Evolutionary conservation across 345 rosid species (phyloP).

Genomic region (Mallotus nudiflorus): DNA sequence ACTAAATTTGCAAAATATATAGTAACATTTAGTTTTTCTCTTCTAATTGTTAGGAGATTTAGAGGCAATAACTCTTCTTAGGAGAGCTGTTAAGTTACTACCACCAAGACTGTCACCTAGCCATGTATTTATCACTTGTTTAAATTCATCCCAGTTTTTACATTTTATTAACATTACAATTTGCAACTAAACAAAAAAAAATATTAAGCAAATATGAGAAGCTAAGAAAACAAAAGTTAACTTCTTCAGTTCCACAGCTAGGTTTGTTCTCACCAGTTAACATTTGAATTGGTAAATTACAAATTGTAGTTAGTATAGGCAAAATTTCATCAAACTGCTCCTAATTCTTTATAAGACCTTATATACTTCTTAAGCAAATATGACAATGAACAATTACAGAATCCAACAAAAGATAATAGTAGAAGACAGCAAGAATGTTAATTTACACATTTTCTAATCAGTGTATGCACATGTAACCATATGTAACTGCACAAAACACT

Average conservation of each 20-base stretch:
- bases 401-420: not conserved
- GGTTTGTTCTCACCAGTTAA: not conserved
- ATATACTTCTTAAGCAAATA: not conserved
- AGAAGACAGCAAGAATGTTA: not conserved
- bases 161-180: not conserved
- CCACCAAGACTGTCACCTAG: not conserved
- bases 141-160: not conserved
- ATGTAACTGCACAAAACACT: not conserved
- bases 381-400: not conserved
- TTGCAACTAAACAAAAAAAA: not conserved
- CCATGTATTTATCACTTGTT: not conserved
- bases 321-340: not conserved
- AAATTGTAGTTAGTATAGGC: not conserved
- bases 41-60: not conserved
- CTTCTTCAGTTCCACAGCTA: not conserved
- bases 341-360: conserved; percentile 1
- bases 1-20: no score
- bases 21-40: not conserved
- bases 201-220: not conserved
- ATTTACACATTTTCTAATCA: not conserved
- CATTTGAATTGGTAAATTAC: not conserved
- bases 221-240: no score
- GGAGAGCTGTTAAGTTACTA: not conserved
- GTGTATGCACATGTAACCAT: conserved; percentile 2
- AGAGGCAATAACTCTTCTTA: not conserved